These are phyloP conservation scores for Fusarium cyanostomum DNA, from an alignment of 2,329 filamentous ascomycete genomes.

Conservation along the genomic window DNA sequence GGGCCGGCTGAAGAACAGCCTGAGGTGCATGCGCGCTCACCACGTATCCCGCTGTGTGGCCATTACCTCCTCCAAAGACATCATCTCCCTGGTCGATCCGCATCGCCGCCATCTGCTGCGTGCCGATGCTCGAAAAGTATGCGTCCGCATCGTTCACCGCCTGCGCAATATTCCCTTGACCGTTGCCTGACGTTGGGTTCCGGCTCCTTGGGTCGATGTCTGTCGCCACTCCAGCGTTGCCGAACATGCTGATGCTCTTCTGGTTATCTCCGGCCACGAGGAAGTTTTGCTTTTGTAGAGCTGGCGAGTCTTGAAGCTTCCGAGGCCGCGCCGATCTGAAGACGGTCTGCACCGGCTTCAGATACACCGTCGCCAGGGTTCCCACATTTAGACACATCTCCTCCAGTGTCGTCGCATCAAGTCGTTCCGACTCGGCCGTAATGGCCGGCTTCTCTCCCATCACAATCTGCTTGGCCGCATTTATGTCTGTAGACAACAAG, in stretches of 20 bases:
- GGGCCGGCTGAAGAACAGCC: constrained; percentile 75
- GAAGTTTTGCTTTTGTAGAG: constrained; percentile 78
- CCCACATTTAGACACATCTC: constrained; percentile 98
- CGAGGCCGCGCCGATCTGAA: constrained; percentile 89
- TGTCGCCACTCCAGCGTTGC: constrained; percentile 60
- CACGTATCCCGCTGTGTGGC: constrained; percentile 68
- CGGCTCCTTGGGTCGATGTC: constrained; percentile 58
- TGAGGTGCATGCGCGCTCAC: constrained; percentile 86
- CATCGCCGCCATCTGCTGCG: constrained; percentile 77
- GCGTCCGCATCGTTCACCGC: constrained; percentile 87
- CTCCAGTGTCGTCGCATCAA: constrained; percentile 90
- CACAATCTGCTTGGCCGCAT: constrained; percentile 84
- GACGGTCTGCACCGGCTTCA: constrained; percentile 97
- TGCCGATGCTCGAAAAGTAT: constrained; percentile 85
- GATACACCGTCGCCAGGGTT: constrained; percentile 94
- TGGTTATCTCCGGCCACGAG: constrained; percentile 63
- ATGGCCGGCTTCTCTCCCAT: constrained; percentile 99
- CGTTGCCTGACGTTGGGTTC: constrained; percentile 39
- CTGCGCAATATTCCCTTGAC: constrained; percentile 65
- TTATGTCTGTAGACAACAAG: constrained; percentile 89
- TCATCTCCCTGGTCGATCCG: constrained; percentile 71
- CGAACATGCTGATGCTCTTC: constrained; percentile 69
- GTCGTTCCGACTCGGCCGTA: constrained; percentile 92
- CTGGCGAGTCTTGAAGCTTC: constrained; percentile 82
- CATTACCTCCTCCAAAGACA: constrained; percentile 67